Base-by-base conservation (phyloP, 2,329 filamentous ascomycete species). In the Talaromyces sp. region DNA sequence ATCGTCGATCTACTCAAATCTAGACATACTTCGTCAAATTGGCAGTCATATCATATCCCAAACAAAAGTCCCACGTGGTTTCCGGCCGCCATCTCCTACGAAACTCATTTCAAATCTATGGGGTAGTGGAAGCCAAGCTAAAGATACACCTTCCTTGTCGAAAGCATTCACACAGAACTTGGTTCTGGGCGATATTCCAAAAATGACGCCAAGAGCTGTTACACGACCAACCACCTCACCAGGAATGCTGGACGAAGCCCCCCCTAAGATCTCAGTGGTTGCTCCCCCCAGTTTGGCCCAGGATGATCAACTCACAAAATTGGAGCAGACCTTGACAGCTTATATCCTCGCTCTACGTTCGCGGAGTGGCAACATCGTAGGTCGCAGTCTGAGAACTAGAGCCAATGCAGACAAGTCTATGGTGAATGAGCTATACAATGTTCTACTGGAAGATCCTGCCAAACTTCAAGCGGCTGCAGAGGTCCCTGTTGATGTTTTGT, bases 351-450 rank as follows among this genome's bases (percentile, higher is more conserved):
- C 91, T 43, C 81, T 97, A 37, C 91, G 95, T 72, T 89, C 90
- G 45, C 88, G 93, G 49, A 96, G 94, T 74, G 93, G 93, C 37
- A 92, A 93, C 71, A 91, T 97, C 65, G 86, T 96, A 19, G 93
- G 91, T 19, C 88, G 90, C 37, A 88, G 87, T 31, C 81, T 97
- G 37, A 85, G 93, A 59, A 89, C 87, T 69, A 86, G 93, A 66
- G 82, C 84, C 11, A 78, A 81, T 33, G 91, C 89, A 2, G 91
- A 97, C 73, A 90, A 93, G 72, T 84, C 94, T 7, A 82, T 86
- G 1, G 90, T 97, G 69, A 97, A 97, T 72, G 92, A 96, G 70
- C 82, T 97, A 1, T 97, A 97, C 79, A 97, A 97, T 73, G 86
- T 88, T 39, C 84, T 97, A 15, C 87, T 96, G 19, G 93, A 97